A percentile compares a stretch with the other conserved stretches of the same genome.
Evolutionary conservation across 2,329 filamentous ascomycete species (phyloP).

Genomic region (Scolecobasidium constrictum): DNA sequence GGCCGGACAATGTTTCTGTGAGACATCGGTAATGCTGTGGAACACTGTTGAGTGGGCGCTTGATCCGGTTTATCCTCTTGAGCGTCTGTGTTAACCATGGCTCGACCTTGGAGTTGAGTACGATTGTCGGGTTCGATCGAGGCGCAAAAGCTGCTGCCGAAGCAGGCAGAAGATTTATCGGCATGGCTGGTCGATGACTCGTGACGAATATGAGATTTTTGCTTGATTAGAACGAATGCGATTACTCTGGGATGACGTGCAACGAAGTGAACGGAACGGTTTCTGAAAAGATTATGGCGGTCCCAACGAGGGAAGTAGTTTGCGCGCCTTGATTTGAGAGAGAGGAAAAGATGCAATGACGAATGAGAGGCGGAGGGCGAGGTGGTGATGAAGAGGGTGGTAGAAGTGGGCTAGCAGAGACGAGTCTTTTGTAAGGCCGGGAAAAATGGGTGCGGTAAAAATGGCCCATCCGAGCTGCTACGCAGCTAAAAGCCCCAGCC

Average conservation of each 20-base stretch:
- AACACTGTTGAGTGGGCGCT: constrained; percentile 93
- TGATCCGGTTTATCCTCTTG: constrained; percentile 93
- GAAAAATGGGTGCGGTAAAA: neutral
- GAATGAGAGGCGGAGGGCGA: constrained; percentile 31
- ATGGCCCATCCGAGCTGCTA: constrained; percentile 3
- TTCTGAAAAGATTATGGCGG: constrained; percentile 15
- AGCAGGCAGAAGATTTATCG: constrained; percentile 83
- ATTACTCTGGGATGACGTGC: constrained; percentile 1
- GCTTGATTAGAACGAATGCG: constrained; percentile 1
- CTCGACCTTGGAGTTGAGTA: constrained; percentile 83
- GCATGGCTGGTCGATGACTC: constrained; percentile 56
- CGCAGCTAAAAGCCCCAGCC: constrained; percentile 4
- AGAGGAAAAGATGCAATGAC: constrained; percentile 24
- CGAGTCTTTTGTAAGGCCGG: constrained; percentile 8
- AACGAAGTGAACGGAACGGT: constrained; percentile 8
- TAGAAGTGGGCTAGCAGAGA: constrained; percentile 13
- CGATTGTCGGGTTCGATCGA: constrained; percentile 86
- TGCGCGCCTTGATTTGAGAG: constrained; percentile 26
- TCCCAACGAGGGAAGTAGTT: constrained; percentile 21
- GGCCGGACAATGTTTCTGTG: constrained; percentile 82
- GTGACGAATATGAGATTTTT: constrained; percentile 4
- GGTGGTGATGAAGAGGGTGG: constrained; percentile 30
- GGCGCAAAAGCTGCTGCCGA: constrained; percentile 95
- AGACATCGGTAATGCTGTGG: constrained; percentile 92
- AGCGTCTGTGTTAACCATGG: constrained; percentile 94